Conservation (phyloP, 345 rosid genomes). For the Erucastrum elatum region DNA sequence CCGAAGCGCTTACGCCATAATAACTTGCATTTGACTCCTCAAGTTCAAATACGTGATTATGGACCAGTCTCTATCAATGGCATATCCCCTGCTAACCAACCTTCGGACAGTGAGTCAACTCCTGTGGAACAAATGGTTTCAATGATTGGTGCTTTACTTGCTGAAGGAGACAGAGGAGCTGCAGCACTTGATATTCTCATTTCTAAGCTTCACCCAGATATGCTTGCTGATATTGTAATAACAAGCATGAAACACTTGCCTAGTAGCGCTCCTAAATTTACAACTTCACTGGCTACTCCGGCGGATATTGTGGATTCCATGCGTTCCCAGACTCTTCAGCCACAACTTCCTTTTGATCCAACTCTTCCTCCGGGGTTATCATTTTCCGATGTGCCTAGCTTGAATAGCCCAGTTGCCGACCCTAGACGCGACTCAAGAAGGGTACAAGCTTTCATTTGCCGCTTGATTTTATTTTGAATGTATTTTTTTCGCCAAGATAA, state of each 20-base stretch:
- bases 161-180: constrained; percentile 98
- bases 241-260: constrained; percentile 96
- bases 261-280: constrained; percentile 56
- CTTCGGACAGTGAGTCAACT: constrained; percentile 61
- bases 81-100: constrained; percentile 44
- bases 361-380: constrained; percentile 42
- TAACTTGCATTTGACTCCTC: constrained; percentile 41
- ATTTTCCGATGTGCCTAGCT: constrained; percentile 48
- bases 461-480: constrained; percentile 20
- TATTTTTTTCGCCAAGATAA: constrained; percentile 21
- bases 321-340: constrained; percentile 46
- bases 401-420: constrained; percentile 55
- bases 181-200: constrained; percentile 92
- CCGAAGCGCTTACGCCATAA: constrained; percentile 63
- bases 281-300: constrained; percentile 51
- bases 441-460: constrained; percentile 50
- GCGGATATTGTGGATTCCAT: constrained; percentile 46
- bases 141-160: constrained; percentile 98
- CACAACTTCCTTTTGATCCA: constrained; percentile 48
- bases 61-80: constrained; percentile 64
- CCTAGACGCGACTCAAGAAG: constrained; percentile 92
- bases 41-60: constrained; percentile 51
- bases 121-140: constrained; percentile 97
- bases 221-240: constrained; percentile 95
- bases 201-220: constrained; percentile 90